Evolutionary conservation across 768 basidiomycete genomes (phyloP), one percentile per base, ranked within the genome.

Genomic region (Suillus tomentosus): DNA sequence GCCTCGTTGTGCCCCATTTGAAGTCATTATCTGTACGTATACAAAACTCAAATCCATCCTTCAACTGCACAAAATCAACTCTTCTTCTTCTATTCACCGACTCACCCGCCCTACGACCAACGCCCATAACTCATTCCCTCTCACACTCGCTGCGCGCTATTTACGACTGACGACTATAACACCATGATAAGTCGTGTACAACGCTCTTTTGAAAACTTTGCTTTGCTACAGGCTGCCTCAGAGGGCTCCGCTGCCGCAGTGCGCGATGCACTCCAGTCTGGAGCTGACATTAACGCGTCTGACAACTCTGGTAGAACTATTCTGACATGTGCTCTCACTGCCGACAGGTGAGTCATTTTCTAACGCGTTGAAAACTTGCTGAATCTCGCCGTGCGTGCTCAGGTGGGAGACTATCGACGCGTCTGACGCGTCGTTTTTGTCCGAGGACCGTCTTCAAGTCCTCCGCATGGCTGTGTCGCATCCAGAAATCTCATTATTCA

Each of bases 331-430:
- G 87, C 87, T 11, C 82, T 92, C 66, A 87, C 89, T 14, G 91
- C 90, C 31, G 86, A 90, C 72, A 80, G 87, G 90, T 91, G 71
- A 65, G 84, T 65, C 60, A 31, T 60, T 65, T 63, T 15, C 42
- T 64, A 40, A 37, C 43, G 63, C 51, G 62, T 62, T 66, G 56
- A 53, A 63, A 45, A 19, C 54, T 61, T 58, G 58, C 57, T 40
- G 40, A 42, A 19, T 19, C 62, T 65, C 59, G 65, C 56, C 51
- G 57, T 62, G 36, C 40, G 31, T 13, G 53, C 27, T 37, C 74
- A 91, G 89, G 67, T 91, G 89, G 90, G 81, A 87, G 69, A 79
- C 85, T 58, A 76, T 87, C 60, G 84, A 90, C 84, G 84, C 87
- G 82, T 84, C 82, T 63, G 83, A 88, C 85, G 85, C 87, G 84